Conservation (phyloP, 2,329 filamentous ascomycete species). For the Trichoderma aggressivum region DNA sequence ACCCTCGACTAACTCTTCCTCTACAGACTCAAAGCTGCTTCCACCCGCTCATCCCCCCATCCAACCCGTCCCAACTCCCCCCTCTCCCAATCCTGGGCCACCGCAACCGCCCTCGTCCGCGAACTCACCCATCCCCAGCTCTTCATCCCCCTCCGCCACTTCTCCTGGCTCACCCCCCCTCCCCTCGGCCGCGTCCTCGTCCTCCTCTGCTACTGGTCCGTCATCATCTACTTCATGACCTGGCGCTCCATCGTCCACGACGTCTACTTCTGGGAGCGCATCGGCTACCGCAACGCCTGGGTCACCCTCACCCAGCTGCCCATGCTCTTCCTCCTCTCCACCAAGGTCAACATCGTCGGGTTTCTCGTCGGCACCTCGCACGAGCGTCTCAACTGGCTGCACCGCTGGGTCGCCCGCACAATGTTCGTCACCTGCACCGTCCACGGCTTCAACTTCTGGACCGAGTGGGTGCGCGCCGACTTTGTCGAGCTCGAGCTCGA, state of each 20-base stretch:
- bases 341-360: slow-evolving; percentile 58
- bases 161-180: slow-evolving; percentile 58
- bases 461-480: slow-evolving; percentile 58
- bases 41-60: slow-evolving; percentile 42
- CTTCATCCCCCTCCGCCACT: slow-evolving; percentile 42
- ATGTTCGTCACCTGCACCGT: slow-evolving; percentile 66
- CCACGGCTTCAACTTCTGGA: slow-evolving; percentile 68
- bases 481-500: slow-evolving; percentile 57
- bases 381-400: slow-evolving; percentile 69
- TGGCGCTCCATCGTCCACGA: slow-evolving; percentile 48
- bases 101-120: slow-evolving; percentile 53
- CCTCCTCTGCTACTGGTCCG: slow-evolving; percentile 55
- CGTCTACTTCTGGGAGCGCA: slow-evolving; percentile 59
- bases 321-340: slow-evolving; percentile 59
- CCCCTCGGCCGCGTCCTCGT: slow-evolving; percentile 54
- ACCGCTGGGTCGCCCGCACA: slow-evolving; percentile 68
- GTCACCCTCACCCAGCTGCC: slow-evolving; percentile 62
- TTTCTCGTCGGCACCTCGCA: slow-evolving; percentile 61
- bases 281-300: slow-evolving; percentile 67
- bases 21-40: slow-evolving; percentile 45
- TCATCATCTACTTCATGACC: slow-evolving; percentile 57
- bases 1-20: background rate
- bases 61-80: slow-evolving; percentile 50
- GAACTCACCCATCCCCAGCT: slow-evolving; percentile 56
- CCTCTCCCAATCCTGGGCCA: slow-evolving; percentile 54